A percentile compares a stretch with the other conserved stretches of the same genome.
Conservation (phyloP, 2,329 filamentous ascomycete species). For the Pseudopithomyces chartarum region DNA sequence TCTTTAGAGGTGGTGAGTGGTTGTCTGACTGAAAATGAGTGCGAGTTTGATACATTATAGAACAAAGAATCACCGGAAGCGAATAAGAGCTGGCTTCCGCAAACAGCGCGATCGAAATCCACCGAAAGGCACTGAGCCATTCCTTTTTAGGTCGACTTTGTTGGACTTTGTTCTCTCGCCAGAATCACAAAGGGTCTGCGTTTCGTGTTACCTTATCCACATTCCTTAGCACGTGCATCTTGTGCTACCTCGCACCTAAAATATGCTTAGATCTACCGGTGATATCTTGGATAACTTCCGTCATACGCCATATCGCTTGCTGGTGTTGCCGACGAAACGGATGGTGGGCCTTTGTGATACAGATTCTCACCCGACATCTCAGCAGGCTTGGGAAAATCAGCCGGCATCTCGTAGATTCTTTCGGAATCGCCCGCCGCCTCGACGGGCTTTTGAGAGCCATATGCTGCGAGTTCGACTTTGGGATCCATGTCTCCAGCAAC, state of each 20-base stretch:
- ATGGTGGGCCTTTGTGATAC: not conserved
- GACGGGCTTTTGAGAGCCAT: conserved; percentile 16
- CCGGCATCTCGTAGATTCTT: conserved; percentile 22
- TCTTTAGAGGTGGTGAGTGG: not conserved
- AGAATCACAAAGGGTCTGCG: too few species aligned
- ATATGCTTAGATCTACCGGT: too few species aligned
- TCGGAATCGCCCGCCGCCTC: conserved; percentile 12
- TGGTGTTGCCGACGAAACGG: not conserved
- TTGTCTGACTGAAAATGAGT: not conserved
- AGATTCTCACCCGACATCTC: conserved; percentile 20
- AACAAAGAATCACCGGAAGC: conserved; percentile 20
- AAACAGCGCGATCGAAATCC: conserved; percentile 12
- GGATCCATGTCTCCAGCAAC: conserved; percentile 18
- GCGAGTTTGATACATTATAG: conserved; percentile 10
- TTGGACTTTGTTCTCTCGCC: not conserved
- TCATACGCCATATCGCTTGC: not conserved
- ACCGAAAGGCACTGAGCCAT: not conserved
- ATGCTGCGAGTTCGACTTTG: conserved; percentile 18
- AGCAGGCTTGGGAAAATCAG: conserved; percentile 2
- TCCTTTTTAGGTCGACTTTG: not conserved
- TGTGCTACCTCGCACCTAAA: not conserved
- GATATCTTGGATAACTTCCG: not conserved
- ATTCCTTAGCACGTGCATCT: not conserved
- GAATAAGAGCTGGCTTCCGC: conserved; percentile 16
- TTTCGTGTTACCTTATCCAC: too few species aligned